A percentile compares a stretch with the other conserved stretches of the same genome.
Evolutionary conservation across 768 basidiomycete species (phyloP).

Genomic region (Coprinopsis sp.): DNA sequence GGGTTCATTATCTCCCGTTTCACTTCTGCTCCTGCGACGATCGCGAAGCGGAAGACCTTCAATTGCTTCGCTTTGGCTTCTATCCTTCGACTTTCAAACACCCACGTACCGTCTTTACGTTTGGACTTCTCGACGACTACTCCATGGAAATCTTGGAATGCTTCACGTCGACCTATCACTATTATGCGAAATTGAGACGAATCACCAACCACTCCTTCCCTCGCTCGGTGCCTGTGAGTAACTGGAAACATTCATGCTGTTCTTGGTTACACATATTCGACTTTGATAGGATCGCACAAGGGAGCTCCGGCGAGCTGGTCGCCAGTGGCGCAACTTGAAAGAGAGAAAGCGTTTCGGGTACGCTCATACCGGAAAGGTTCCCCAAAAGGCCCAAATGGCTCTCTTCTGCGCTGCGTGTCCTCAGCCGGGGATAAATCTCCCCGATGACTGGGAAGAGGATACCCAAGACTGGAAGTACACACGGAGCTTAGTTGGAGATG

Average conservation of each 20-base stretch:
- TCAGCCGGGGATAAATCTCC: constrained; percentile 13
- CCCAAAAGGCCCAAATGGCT: constrained; percentile 8
- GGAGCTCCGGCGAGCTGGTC: constrained; percentile 12
- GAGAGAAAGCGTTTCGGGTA: constrained; percentile 13
- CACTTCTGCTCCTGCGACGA: constrained; percentile 8
- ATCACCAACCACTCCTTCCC: constrained; percentile 15
- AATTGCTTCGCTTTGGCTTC: constrained; percentile 9
- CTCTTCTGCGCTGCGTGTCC: constrained; percentile 19
- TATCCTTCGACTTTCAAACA: constrained; percentile 14
- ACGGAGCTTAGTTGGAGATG: constrained; percentile 5
- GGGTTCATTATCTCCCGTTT: constrained; percentile 12
- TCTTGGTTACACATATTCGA: neutral
- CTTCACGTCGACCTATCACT: constrained; percentile 16
- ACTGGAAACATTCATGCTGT: neutral
- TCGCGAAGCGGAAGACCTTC: neutral
- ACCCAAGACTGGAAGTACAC: neutral
- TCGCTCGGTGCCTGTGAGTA: constrained; percentile 1
- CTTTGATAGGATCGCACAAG: constrained; percentile 10
- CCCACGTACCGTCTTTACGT: constrained; percentile 15
- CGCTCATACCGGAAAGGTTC: neutral
- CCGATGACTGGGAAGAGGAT: constrained; percentile 12
- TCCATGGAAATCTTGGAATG: constrained; percentile 15
- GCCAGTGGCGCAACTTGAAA: constrained; percentile 15
- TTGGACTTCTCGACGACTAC: constrained; percentile 12
- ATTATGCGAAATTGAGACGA: constrained; percentile 14